A percentile compares a stretch with the other conserved stretches of the same genome.
Evolutionary conservation across 2,329 filamentous ascomycete species (phyloP).

Genomic region (Tolypocladium tropicale): DNA sequence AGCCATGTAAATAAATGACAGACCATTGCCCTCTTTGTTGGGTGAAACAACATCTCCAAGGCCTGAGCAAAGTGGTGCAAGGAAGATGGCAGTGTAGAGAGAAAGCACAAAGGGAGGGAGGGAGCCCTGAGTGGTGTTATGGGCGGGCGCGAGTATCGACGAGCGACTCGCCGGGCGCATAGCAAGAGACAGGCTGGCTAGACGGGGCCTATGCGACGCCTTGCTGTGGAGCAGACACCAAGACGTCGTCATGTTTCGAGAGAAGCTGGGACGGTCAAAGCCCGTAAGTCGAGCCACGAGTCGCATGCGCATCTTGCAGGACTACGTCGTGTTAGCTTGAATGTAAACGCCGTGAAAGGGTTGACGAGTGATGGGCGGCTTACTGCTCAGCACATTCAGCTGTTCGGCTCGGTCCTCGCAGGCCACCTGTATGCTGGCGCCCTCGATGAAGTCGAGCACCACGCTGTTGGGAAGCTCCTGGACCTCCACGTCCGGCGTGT

Average conservation of each 20-base stretch:
- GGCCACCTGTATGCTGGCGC: slow-evolving; percentile 52
- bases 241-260: not conserved
- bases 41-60: not conserved
- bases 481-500: slow-evolving; percentile 77
- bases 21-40: not conserved
- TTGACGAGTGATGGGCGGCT: no score
- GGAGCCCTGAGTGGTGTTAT: not conserved
- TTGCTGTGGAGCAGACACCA: no score
- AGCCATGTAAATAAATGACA: not conserved
- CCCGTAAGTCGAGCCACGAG: slow-evolving; percentile 19
- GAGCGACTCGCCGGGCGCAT: not conserved
- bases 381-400: slow-evolving; percentile 41
- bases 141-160: not conserved
- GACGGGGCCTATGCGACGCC: no score
- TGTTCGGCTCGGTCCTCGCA: slow-evolving; percentile 53
- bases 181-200: not conserved
- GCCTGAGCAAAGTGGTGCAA: not conserved
- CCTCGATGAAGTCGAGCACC: slow-evolving; percentile 49
- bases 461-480: slow-evolving; percentile 89
- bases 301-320: slow-evolving; percentile 25
- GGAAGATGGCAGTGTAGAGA: not conserved
- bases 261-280: slow-evolving; percentile 12
- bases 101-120: not conserved
- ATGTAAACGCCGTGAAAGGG: no score
- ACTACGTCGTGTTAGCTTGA: slow-evolving; percentile 11